phyloP scores from a whole-genome alignment of 2,329 filamentous ascomycete genomes.

The Fusarium oligoseptatum region DNA sequence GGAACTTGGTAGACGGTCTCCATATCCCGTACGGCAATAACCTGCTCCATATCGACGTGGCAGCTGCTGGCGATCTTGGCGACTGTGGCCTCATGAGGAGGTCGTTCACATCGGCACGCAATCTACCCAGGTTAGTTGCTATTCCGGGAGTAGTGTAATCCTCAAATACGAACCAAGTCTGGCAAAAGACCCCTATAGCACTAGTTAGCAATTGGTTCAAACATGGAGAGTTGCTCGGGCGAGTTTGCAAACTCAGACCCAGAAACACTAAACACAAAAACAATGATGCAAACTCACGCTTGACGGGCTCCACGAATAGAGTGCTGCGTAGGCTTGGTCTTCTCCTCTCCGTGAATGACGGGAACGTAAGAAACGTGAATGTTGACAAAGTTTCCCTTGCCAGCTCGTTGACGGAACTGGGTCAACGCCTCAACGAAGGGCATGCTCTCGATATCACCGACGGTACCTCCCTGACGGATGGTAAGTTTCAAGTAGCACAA shows the following conservation, averaged over 20 bases:
- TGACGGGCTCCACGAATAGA: conserved; percentile 77
- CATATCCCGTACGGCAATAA: conserved; percentile 91
- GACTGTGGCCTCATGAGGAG: conserved; percentile 79
- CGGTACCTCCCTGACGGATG: conserved; percentile 67
- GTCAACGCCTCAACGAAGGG: conserved; percentile 84
- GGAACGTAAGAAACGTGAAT: conserved; percentile 93
- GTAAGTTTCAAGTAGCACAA: not conserved
- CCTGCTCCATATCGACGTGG: conserved; percentile 86
- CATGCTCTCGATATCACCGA: conserved; percentile 86
- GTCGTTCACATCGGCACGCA: conserved; percentile 88
- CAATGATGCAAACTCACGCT: not conserved
- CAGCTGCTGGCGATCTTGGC: conserved; percentile 92
- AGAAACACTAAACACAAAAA: not conserved
- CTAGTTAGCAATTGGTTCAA: not conserved
- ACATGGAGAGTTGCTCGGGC: not conserved
- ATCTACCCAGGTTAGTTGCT: conserved; percentile 65
- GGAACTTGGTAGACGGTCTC: conserved; percentile 94
- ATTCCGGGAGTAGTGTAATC: not conserved
- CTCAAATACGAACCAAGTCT: not conserved
- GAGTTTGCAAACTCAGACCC: not conserved
- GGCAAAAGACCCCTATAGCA: not conserved
- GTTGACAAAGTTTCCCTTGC: conserved; percentile 85
- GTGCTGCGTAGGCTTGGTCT: conserved; percentile 97
- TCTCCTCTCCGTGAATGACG: conserved; percentile 78
- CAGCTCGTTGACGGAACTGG: conserved; percentile 79